Percentiles rank a stretch among this genome's conserved stretches.
Conservation (phyloP, 2,329 filamentous ascomycete genomes). For the Atkinsonella hypoxylon region DNA sequence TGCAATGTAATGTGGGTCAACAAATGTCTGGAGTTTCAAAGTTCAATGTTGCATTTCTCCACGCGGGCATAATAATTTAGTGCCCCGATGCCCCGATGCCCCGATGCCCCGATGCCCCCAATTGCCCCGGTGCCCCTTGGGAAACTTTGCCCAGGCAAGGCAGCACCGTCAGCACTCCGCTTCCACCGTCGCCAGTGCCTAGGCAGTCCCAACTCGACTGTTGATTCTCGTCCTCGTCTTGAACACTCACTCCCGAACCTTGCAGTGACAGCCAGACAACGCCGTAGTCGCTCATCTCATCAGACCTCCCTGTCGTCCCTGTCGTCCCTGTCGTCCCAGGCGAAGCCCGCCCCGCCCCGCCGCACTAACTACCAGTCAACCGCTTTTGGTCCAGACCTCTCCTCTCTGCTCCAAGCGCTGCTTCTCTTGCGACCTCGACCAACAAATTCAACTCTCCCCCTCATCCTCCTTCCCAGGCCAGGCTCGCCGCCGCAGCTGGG, state of each 20-base stretch:
- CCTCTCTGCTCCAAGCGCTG: background rate
- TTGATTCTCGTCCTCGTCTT: constrained; percentile 1
- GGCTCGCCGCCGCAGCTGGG: constrained; percentile 5
- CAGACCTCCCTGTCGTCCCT: constrained; percentile 8
- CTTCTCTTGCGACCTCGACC: background rate
- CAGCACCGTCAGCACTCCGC: background rate
- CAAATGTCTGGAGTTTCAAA: no score
- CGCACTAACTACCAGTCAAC: constrained; percentile 10
- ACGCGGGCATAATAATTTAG: no score
- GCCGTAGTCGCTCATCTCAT: constrained; percentile 12
- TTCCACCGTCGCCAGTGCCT: background rate
- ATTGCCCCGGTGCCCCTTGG: no score
- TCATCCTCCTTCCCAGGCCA: constrained; percentile 1
- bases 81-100: no score
- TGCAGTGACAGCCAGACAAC: constrained; percentile 18
- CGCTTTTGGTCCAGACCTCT: no score
- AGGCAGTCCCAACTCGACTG: constrained; percentile 1
- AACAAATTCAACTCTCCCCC: constrained; percentile 3
- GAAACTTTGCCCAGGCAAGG: no score
- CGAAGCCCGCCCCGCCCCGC: constrained; percentile 17
- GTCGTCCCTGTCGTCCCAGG: constrained; percentile 4
- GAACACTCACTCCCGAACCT: constrained; percentile 19
- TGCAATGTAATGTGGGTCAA: no score
- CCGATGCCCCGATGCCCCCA: no score
- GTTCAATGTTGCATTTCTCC: no score